These are phyloP conservation scores for Pleurotus djamor DNA, from an alignment of 768 basidiomycete genomes.

Conservation along the genomic window DNA sequence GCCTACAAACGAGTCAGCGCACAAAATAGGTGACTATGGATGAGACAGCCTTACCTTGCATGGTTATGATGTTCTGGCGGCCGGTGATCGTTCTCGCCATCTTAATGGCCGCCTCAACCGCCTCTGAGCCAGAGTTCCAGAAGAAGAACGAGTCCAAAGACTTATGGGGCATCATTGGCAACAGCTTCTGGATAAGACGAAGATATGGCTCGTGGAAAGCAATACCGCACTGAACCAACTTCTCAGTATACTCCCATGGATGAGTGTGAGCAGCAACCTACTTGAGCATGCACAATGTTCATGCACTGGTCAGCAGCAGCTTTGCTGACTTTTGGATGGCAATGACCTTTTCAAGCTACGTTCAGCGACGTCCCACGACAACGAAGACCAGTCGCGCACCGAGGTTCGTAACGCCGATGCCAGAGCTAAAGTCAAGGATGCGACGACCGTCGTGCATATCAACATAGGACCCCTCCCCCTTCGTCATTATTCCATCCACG, in stretches of 20 bases:
- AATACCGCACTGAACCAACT: slow-evolving; percentile 72
- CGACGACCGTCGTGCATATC: slow-evolving; percentile 68
- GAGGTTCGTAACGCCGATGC: slow-evolving; percentile 85
- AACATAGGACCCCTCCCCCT: slow-evolving; percentile 74
- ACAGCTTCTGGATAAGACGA: slow-evolving; percentile 77
- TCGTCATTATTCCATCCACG: slow-evolving; percentile 56
- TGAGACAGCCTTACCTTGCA: slow-evolving; percentile 64
- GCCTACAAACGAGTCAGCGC: slow-evolving; percentile 30
- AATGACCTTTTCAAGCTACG: slow-evolving; percentile 58
- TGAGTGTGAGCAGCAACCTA: slow-evolving; percentile 22
- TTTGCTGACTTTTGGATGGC: slow-evolving; percentile 81
- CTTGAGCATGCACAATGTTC: slow-evolving; percentile 77
- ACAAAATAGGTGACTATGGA: background rate
- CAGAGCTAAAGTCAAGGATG: slow-evolving; percentile 83
- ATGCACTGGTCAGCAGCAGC: slow-evolving; percentile 90
- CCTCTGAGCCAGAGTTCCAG: slow-evolving; percentile 96
- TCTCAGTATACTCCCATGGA: background rate
- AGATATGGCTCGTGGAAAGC: slow-evolving; percentile 87
- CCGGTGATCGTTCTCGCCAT: slow-evolving; percentile 79
- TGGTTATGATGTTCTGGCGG: slow-evolving; percentile 83
- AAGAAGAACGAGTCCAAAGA: slow-evolving; percentile 97
- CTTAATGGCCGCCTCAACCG: slow-evolving; percentile 87
- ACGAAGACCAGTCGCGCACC: slow-evolving; percentile 36
- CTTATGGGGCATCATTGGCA: slow-evolving; percentile 87
- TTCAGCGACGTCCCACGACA: background rate